Evolutionary conservation across 805 yeast species (phyloP).

Genomic region (Pichia rugopelliculosa): DNA sequence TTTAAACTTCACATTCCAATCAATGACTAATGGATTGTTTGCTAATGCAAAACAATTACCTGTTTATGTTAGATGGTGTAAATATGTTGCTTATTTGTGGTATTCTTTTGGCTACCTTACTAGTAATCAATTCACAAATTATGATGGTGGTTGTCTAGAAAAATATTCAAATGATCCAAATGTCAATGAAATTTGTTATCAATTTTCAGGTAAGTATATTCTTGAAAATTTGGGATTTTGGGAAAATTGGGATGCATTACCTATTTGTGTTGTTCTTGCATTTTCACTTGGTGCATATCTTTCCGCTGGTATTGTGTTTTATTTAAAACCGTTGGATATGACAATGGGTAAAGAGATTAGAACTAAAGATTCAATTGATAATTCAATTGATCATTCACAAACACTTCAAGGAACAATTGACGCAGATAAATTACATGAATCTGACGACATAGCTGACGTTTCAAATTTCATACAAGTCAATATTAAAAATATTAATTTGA

Average conservation of each 20-base stretch:
- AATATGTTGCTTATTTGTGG: slow-evolving; percentile 70
- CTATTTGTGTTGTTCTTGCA: slow-evolving; percentile 51
- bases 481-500: slow-evolving; percentile 17
- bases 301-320: slow-evolving; percentile 41
- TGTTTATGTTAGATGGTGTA: slow-evolving; percentile 80
- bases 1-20: slow-evolving; percentile 59
- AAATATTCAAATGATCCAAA: slow-evolving; percentile 28
- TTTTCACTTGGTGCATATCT: slow-evolving; percentile 51
- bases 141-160: slow-evolving; percentile 45
- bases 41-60: slow-evolving; percentile 70
- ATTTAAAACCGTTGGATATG: slow-evolving; percentile 43
- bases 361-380: slow-evolving; percentile 11
- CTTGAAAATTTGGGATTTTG: slow-evolving; percentile 54
- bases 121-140: slow-evolving; percentile 60
- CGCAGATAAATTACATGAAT: not conserved
- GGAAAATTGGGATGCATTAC: slow-evolving; percentile 55
- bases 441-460: not conserved
- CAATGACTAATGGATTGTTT: slow-evolving; percentile 76
- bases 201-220: slow-evolving; percentile 49
- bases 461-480: slow-evolving; percentile 12
- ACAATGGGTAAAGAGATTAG: slow-evolving; percentile 36
- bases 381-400: slow-evolving; percentile 9
- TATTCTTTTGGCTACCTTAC: slow-evolving; percentile 65
- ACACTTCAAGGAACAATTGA: not conserved
- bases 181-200: slow-evolving; percentile 33